Percentiles rank a stretch among this genome's conserved stretches.
Evolutionary conservation across 139 green algal genomes (phyloP).

Genomic region (Chlamydomonas schloesseri): DNA sequence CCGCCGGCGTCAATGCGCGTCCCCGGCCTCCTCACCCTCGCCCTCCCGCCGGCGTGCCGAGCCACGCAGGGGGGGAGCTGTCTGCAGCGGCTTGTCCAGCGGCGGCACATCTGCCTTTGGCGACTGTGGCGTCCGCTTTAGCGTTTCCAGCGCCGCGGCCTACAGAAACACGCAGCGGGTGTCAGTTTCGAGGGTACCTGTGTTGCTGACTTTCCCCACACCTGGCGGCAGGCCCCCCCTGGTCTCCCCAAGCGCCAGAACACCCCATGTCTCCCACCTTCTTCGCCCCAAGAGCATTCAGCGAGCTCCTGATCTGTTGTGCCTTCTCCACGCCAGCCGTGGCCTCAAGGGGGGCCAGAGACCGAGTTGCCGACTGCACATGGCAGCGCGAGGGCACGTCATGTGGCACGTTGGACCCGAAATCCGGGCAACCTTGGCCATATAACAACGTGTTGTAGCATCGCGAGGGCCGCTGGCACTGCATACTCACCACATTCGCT

Average conservation of each 20-base stretch:
- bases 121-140: constrained; percentile 34
- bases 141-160: constrained; percentile 4
- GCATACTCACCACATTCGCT: constrained; percentile 16
- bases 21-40: background rate
- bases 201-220: too few relatives aligned
- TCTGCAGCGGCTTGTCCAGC: constrained; percentile 19
- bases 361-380: constrained; percentile 21
- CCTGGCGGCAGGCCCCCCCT: too few relatives aligned
- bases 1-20: too few relatives aligned
- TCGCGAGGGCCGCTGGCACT: background rate
- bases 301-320: constrained; percentile 25
- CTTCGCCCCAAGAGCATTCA: background rate
- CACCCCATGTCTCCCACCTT: constrained; percentile 7
- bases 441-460: background rate
- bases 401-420: background rate
- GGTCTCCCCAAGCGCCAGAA: background rate
- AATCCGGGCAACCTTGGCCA: too few relatives aligned
- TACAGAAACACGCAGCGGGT: background rate
- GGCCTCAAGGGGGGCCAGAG: constrained; percentile 32
- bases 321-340: constrained; percentile 27
- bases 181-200: too few relatives aligned
- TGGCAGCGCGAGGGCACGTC: background rate
- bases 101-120: constrained; percentile 50
- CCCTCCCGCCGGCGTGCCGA: background rate
- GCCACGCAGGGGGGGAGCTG: constrained; percentile 21